These are phyloP conservation scores for Malassezia japonica DNA, from an alignment of 1,284 basidiomycete genomes.

Conservation along the genomic window DNA sequence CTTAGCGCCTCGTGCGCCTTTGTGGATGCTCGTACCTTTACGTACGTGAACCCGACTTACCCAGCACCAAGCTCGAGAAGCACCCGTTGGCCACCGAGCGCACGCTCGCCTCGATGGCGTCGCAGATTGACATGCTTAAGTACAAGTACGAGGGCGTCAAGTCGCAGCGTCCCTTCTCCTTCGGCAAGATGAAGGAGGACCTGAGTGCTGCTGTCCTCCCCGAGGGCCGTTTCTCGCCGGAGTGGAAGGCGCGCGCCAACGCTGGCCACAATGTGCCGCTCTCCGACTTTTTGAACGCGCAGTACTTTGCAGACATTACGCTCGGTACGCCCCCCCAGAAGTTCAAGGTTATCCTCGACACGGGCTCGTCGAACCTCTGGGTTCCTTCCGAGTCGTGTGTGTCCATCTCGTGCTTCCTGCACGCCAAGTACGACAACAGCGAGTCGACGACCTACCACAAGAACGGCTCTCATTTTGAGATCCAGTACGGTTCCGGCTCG, in stretches of 20 bases:
- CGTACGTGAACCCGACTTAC: not conserved
- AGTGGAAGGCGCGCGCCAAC: slow-evolving; percentile 50
- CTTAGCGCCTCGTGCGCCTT: not conserved
- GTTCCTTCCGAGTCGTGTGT: slow-evolving; percentile 79
- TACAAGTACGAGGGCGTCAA: slow-evolving; percentile 38
- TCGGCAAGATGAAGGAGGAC: slow-evolving; percentile 55
- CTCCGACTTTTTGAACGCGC: slow-evolving; percentile 93
- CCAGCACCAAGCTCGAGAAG: slow-evolving; percentile 53
- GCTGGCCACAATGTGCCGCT: slow-evolving; percentile 82
- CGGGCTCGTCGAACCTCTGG: slow-evolving; percentile 86
- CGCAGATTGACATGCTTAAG: slow-evolving; percentile 52
- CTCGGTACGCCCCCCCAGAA: slow-evolving; percentile 71
- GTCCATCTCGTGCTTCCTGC: slow-evolving; percentile 96
- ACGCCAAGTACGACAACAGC: slow-evolving; percentile 81
- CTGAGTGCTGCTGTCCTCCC: slow-evolving; percentile 50
- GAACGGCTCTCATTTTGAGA: slow-evolving; percentile 83
- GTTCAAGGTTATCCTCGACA: slow-evolving; percentile 68
- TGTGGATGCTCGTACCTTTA: slow-evolving; percentile 9
- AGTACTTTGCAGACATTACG: slow-evolving; percentile 83
- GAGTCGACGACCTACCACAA: slow-evolving; percentile 75
- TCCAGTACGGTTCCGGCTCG: slow-evolving; percentile 91
- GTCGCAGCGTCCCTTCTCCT: slow-evolving; percentile 38
- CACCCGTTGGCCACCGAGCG: slow-evolving; percentile 59
- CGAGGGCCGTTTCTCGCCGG: slow-evolving; percentile 22
- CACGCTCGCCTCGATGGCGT: slow-evolving; percentile 61